These are phyloP conservation scores for Isoetes taiwanensis DNA, from an alignment of 75 land plant genomes.

Conservation along the genomic window DNA sequence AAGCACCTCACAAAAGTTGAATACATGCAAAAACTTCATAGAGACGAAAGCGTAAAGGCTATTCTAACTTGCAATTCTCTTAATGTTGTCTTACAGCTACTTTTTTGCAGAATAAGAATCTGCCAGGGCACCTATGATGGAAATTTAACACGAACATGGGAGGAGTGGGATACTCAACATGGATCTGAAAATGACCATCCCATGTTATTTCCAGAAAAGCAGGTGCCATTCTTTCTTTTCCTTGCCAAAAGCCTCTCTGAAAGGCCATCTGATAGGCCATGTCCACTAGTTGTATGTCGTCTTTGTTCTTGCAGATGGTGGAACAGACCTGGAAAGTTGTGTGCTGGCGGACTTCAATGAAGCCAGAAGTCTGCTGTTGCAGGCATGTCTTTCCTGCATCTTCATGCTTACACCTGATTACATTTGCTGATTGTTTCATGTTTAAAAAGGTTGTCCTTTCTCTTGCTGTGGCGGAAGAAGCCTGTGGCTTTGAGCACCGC, in stretches of 20 bases:
- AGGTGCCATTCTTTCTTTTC: conserved; percentile 36
- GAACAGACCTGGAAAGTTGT: conserved; percentile 79
- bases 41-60: conserved; percentile 83
- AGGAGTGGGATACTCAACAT: conserved; percentile 67
- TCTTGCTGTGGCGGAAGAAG: conserved; percentile 83
- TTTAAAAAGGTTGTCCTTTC: conserved; percentile 80
- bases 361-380: conserved; percentile 66
- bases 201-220: conserved; percentile 54
- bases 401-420: no score
- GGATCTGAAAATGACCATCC: conserved; percentile 96
- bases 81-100: no score
- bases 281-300: conserved; percentile 80
- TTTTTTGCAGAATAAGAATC: conserved; percentile 47
- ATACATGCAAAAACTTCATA: conserved; percentile 51
- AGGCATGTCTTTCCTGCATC: no score
- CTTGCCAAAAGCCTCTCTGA: neutral
- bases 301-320: conserved; percentile 85
- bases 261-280: no score
- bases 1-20: conserved; percentile 10
- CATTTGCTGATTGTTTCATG: no score
- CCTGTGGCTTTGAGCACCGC: conserved; percentile 90
- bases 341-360: conserved; percentile 57
- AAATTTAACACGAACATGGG: conserved; percentile 61
- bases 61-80: no score
- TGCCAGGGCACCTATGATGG: conserved; percentile 78